Percentiles rank a stretch among this genome's conserved stretches.
Conservation (phyloP, 164 flowering plant species). For the Stephania japonica region DNA sequence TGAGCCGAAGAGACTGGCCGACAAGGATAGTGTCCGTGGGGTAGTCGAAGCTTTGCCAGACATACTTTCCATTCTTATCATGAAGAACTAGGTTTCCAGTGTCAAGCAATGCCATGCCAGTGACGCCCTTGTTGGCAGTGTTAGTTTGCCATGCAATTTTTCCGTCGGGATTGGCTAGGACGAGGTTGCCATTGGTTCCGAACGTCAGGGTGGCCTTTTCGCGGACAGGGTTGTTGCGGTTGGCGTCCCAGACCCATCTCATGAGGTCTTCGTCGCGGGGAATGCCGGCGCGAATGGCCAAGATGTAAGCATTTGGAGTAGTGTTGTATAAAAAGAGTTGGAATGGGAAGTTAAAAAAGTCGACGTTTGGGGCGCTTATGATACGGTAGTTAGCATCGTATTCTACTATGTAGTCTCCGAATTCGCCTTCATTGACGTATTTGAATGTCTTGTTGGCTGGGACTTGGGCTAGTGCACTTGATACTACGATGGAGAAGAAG, state of each 20-base stretch:
- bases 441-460: constrained; percentile 36
- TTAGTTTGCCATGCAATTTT: constrained; percentile 25
- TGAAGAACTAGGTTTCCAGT: constrained; percentile 27
- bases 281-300: constrained; percentile 16
- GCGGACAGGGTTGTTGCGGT: constrained; percentile 23
- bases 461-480: constrained; percentile 28
- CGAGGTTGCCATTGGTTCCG: constrained; percentile 26
- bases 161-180: constrained; percentile 28
- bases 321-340: constrained; percentile 32
- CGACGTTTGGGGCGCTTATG: background rate
- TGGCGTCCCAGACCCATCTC: constrained; percentile 44
- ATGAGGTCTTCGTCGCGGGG: constrained; percentile 11
- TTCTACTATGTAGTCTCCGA: constrained; percentile 34
- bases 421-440: constrained; percentile 35
- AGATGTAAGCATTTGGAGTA: constrained; percentile 25
- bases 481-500: constrained; percentile 9
- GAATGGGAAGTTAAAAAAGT: constrained; percentile 16
- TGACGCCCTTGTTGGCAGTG: constrained; percentile 30
- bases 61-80: constrained; percentile 15
- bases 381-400: constrained; percentile 37
- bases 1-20: constrained; percentile 17
- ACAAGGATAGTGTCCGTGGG: constrained; percentile 26
- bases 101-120: constrained; percentile 15
- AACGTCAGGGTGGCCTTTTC: constrained; percentile 29
- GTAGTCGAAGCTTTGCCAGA: constrained; percentile 34